Conservation (phyloP, 306 rosid species). For the Lathyrus tuberosus region DNA sequence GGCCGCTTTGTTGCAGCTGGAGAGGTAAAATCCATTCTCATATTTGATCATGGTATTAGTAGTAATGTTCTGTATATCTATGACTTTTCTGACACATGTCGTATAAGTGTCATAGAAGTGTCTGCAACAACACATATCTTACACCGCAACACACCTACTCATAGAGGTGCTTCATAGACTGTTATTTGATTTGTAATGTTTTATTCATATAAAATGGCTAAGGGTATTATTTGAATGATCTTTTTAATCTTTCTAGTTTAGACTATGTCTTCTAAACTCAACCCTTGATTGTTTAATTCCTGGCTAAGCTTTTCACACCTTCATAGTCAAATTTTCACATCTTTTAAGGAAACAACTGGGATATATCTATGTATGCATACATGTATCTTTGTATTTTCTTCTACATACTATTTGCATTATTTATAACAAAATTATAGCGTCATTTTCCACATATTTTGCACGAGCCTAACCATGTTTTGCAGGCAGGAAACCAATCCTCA, state of each 20-base stretch:
- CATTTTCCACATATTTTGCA: slow-evolving; percentile 2
- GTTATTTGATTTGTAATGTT: no score
- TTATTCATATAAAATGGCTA: no score
- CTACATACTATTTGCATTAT: background rate
- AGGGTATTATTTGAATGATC: background rate
- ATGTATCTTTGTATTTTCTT: background rate
- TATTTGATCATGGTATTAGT: slow-evolving; percentile 3
- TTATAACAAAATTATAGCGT: slow-evolving; percentile 23
- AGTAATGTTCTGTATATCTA: background rate
- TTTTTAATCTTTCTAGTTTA: background rate
- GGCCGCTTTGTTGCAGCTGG: slow-evolving; percentile 75
- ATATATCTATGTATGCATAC: background rate
- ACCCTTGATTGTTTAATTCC: background rate
- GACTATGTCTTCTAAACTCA: background rate
- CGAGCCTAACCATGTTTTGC: slow-evolving; percentile 45
- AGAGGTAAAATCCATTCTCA: slow-evolving; percentile 55
- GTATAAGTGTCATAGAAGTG: no score
- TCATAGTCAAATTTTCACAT: no score
- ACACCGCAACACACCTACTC: no score
- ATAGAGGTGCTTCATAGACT: no score
- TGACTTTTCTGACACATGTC: no score
- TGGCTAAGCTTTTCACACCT: no score
- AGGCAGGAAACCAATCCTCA: slow-evolving; percentile 72
- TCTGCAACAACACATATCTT: no score
- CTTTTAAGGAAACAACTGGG: background rate